Evolutionary conservation across 768 basidiomycete species (phyloP).

Genomic region (Tylopilus vinaceipallidus): DNA sequence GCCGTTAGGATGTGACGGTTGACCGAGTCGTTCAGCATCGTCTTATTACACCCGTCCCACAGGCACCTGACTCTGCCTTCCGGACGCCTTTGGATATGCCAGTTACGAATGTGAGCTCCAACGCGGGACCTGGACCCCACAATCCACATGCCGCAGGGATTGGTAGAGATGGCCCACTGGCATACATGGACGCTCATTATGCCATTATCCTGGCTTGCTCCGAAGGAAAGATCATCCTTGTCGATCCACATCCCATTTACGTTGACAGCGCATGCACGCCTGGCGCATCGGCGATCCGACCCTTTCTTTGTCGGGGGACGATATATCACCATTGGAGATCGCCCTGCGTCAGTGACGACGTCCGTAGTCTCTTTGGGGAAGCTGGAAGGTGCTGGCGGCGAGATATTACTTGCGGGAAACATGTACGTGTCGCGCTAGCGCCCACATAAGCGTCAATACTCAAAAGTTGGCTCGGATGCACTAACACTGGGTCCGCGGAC

Average conservation of each 20-base stretch:
- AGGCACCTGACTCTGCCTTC: background rate
- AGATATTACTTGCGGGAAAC: background rate
- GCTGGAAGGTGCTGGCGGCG: background rate
- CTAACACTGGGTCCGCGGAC: too few species aligned
- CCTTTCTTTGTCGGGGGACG: background rate
- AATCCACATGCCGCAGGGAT: constrained; percentile 13
- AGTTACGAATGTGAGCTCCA: constrained; percentile 9
- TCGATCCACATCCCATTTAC: constrained; percentile 5
- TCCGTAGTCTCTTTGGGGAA: background rate
- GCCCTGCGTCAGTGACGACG: too few species aligned
- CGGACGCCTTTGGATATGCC: background rate
- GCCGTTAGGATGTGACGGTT: constrained; percentile 7
- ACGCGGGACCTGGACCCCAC: constrained; percentile 1
- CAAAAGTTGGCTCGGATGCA: too few species aligned
- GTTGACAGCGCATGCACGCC: background rate
- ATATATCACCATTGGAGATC: background rate
- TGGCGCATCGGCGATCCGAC: background rate
- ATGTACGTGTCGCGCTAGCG: too few species aligned
- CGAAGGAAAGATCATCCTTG: background rate
- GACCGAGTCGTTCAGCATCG: constrained; percentile 6
- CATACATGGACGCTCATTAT: constrained; percentile 10
- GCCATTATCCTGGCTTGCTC: background rate
- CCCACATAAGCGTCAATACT: too few species aligned
- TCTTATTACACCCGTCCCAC: constrained; percentile 3
- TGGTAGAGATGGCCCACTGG: background rate